A percentile compares a stretch with the other conserved stretches of the same genome.
These are phyloP conservation scores for Chytriomyces sp. DNA, from an alignment of 192 early-diverging fungal species.

Conservation along the genomic window DNA sequence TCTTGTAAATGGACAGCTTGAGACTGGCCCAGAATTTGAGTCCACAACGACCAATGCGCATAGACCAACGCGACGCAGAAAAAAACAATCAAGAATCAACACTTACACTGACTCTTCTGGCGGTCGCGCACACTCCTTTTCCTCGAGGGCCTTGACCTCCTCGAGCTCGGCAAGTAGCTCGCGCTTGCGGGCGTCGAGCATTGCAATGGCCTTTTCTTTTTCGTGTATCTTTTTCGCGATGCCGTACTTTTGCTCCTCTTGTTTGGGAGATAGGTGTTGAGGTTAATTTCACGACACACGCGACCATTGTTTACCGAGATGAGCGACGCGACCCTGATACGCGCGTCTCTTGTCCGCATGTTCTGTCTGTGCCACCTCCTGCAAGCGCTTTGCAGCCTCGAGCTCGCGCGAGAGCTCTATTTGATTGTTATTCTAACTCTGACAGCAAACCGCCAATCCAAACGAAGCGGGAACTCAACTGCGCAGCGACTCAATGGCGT, in stretches of 20 bases:
- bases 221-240: conserved; percentile 23
- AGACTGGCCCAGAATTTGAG: not conserved
- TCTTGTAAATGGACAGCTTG: conserved; percentile 24
- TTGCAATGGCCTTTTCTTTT: conserved; percentile 10
- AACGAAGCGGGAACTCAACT: not conserved
- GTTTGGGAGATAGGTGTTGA: not conserved
- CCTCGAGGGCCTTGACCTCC: not conserved
- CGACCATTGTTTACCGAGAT: not conserved
- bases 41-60: not conserved
- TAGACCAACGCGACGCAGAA: not conserved
- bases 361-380: not conserved
- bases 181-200: not conserved
- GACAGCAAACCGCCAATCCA: not conserved
- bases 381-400: conserved; percentile 1
- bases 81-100: not conserved
- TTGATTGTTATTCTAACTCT: not conserved
- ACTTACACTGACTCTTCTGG: conserved; percentile 19
- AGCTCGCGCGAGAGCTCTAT: not conserved
- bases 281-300: not conserved
- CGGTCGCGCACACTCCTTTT: not conserved
- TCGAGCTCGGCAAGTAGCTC: conserved; percentile 6
- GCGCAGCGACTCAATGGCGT: not conserved
- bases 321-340: not conserved
- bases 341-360: not conserved
- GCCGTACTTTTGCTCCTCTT: conserved; percentile 13